A percentile compares a stretch with the other conserved stretches of the same genome.
phyloP scores from a whole-genome alignment of 352 stramenopile genomes.

The Phytopythium helicoides region DNA sequence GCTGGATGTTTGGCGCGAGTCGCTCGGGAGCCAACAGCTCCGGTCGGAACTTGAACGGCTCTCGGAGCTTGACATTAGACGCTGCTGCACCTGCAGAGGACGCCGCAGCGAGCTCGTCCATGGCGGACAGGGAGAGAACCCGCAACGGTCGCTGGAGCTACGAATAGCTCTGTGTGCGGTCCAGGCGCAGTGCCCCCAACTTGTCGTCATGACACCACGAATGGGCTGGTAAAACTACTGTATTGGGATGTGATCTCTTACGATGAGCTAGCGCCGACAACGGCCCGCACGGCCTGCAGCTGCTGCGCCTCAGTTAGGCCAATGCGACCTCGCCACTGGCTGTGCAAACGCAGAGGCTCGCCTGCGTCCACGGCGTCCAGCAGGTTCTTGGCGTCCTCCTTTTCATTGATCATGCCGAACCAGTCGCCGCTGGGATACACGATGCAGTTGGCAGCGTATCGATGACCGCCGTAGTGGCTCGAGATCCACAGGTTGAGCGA shows the following conservation, averaged over 20 bases:
- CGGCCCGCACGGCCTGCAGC: conserved; percentile 38
- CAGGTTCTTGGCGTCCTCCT: conserved; percentile 40
- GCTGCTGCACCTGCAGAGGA: background rate
- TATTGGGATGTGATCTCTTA: too few relatives aligned
- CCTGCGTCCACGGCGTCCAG: conserved; percentile 37
- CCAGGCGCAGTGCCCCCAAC: too few relatives aligned
- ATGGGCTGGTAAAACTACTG: too few relatives aligned
- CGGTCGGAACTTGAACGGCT: conserved; percentile 35
- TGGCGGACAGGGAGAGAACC: background rate
- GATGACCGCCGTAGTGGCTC: conserved; percentile 75
- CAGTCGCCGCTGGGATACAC: conserved; percentile 74
- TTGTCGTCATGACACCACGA: too few relatives aligned
- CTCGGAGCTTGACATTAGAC: conserved; percentile 8
- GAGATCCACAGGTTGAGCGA: conserved; percentile 56
- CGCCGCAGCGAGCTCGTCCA: background rate
- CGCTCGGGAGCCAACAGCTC: conserved; percentile 37
- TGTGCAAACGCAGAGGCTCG: conserved; percentile 37
- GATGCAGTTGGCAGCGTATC: conserved; percentile 70
- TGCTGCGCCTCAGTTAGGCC: conserved; percentile 48
- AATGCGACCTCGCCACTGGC: conserved; percentile 70
- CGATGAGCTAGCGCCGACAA: background rate
- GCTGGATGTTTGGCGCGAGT: conserved; percentile 29
- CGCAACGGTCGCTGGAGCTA: conserved; percentile 1
- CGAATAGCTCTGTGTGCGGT: too few relatives aligned
- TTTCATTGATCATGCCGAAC: conserved; percentile 68